Evolutionary conservation across 768 basidiomycete species (phyloP), one percentile per base, ranked within the genome.

Genomic region (Lactifluus pinguis): DNA sequence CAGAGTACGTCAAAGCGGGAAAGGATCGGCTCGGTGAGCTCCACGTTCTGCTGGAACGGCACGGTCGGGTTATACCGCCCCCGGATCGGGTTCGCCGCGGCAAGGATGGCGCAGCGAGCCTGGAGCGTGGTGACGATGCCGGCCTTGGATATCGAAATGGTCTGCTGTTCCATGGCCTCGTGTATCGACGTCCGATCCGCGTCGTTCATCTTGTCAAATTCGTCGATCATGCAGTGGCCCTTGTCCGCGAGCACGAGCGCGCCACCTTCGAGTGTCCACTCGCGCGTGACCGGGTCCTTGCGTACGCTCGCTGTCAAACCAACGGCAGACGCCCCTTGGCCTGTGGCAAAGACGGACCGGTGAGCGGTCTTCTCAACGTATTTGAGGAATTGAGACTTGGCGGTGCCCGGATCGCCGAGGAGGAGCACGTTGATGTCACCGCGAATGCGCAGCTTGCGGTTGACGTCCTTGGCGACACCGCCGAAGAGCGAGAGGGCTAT

Each of bases 141-240:
- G 15, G 97, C 97, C 71, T 99, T 99, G 25, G 95, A 93, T 68
- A 99, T 98, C 4, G 97, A 98, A 66, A 99, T 99, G 13, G 92
- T 89, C 72, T 98, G 97, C 75, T 99, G 97, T 71, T 99, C 97
- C 97, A 99, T 99, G 1, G 97, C 97, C 72, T 99, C 97, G 77
- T 98, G 97, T 68, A 99, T 98, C 4, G 94, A 97, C 15, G 95
- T 98, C 67, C 95, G 81, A 72, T 99, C 95, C 15, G 92, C 82
- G 68, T 98, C 97, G 74, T 98, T 98, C 97, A 99, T 99, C 79
- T 99, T 99, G 78, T 99, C 97, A 72, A 99, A 98, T 72, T 98
- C 97, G 75, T 99, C 97, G 66, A 99, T 99, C 41, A 98, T 77
- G 70, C 97, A 98, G 30, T 89, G 92, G 13, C 97, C 97, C 74